Base-by-base conservation (phyloP, 2,329 filamentous ascomycete species). In the Colletotrichum sublineola region DNA sequence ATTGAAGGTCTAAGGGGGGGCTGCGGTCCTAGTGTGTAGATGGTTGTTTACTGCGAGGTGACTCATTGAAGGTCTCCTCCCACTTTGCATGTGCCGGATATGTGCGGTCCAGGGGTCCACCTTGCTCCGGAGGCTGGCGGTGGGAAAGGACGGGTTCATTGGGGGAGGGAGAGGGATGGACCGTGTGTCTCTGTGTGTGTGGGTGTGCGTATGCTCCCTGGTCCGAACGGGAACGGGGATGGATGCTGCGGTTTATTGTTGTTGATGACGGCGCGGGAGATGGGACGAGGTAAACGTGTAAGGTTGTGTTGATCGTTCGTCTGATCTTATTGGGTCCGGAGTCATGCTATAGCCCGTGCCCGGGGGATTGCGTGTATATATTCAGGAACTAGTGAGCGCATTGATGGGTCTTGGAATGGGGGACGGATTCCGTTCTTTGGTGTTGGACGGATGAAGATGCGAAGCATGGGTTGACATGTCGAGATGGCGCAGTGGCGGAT, bases 311-410 rank as follows among this genome's bases (percentile, higher is more conserved):
- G 14, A 48, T 48, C 31, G 24, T 62, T 62, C 46, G 9, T 53
- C 64, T 53, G 56, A 67, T 67, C 55, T 60, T 60, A 31, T 67
- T 24, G 18, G 31, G 6, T 24, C 18, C 24, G 38, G 9, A 52
- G 29, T 60, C 31, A 60, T 67, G 64, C 64, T 52, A 60, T 66
- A 36, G 29, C 58, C 18, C 29, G 18, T 11, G 11, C 1, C 50
- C 1, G 20, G 50, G 29, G 29, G 20, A 24, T 24, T 24, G 9
- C 44, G 20, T 31, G 50, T 20, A 6, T 9, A 18, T 33, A 29
- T 18, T 14, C 1, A 31, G 1, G 50, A 31, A 3, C 29, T 31
- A 33, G 29, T 6, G 29, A 33, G 6, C 15, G 50, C 50, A 33
- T 53, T 33, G 14, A 53, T 0, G 29, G 14, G 14, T 14, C 46